phyloP scores from a whole-genome alignment of 306 rosid species.

The Quillaja saponaria region DNA sequence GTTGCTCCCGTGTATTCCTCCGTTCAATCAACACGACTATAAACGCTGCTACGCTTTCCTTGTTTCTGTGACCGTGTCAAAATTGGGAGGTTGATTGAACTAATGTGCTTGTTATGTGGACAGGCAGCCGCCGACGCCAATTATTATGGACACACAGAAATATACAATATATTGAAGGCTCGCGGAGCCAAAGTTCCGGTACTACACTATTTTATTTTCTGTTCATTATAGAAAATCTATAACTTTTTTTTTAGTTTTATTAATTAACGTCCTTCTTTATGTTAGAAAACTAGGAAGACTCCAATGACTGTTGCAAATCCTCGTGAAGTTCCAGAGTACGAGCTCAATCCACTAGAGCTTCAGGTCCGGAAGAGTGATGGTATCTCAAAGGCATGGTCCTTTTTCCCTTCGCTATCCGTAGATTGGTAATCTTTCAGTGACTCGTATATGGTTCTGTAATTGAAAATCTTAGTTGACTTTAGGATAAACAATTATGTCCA shows the following conservation, averaged over 20 bases:
- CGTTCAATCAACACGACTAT: neutral
- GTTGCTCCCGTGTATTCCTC: neutral
- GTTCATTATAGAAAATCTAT: neutral
- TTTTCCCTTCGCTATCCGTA: neutral
- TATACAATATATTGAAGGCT: slow-evolving; percentile 76
- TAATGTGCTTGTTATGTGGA: slow-evolving; percentile 18
- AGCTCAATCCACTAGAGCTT: slow-evolving; percentile 96
- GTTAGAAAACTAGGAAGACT: slow-evolving; percentile 84
- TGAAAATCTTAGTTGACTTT: too few species aligned
- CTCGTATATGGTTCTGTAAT: too few species aligned
- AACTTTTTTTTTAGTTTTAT: slow-evolving; percentile 18
- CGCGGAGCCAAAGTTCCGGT: slow-evolving; percentile 99
- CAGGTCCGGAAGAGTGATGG: slow-evolving; percentile 94
- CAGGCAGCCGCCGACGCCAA: slow-evolving; percentile 99
- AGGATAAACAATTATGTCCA: neutral
- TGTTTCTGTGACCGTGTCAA: too few species aligned
- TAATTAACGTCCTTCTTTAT: slow-evolving; percentile 24
- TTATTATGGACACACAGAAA: slow-evolving; percentile 72
- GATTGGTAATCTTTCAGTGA: neutral
- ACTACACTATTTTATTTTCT: slow-evolving; percentile 1
- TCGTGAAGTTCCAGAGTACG: slow-evolving; percentile 98
- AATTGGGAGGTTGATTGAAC: neutral
- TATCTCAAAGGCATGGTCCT: slow-evolving; percentile 62
- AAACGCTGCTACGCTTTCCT: too few species aligned
- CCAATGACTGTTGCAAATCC: slow-evolving; percentile 98